Conservation (phyloP, 495 filamentous ascomycete species). For the Articulospora tetracladia region DNA sequence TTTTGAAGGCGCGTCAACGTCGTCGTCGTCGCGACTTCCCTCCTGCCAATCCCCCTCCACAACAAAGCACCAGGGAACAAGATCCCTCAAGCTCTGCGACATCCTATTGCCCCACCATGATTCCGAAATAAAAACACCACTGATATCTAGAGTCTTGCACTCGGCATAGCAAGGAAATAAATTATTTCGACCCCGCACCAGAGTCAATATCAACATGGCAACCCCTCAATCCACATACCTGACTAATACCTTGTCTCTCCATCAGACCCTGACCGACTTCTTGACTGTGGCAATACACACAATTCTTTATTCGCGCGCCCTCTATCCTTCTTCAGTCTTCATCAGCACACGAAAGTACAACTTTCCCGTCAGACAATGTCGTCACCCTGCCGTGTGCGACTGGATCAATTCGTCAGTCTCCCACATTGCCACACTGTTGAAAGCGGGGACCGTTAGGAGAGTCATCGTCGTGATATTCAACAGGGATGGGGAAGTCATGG, state of each 20-base stretch:
- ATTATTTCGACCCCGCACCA: neutral
- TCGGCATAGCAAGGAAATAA: neutral
- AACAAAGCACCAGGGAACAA: neutral
- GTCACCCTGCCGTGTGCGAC: slow-evolving; percentile 85
- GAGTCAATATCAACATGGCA: neutral
- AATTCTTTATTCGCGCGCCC: slow-evolving; percentile 78
- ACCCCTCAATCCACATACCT: slow-evolving; percentile 4
- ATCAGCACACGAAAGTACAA: slow-evolving; percentile 81
- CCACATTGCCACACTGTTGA: slow-evolving; percentile 70
- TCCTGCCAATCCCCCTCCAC: neutral
- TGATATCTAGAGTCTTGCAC: no score
- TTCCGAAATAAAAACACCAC: no score
- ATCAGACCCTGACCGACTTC: slow-evolving; percentile 66
- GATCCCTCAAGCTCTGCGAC: neutral
- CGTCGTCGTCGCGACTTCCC: neutral
- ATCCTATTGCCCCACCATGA: no score
- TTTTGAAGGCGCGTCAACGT: neutral
- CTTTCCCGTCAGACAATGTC: slow-evolving; percentile 80
- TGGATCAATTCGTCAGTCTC: slow-evolving; percentile 85
- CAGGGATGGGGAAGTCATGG: slow-evolving; percentile 47
- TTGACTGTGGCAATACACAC: slow-evolving; percentile 89
- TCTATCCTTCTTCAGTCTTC: slow-evolving; percentile 83
- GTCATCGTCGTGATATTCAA: slow-evolving; percentile 76
- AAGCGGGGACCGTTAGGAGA: slow-evolving; percentile 55
- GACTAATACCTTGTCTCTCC: slow-evolving; percentile 33